Conservation (phyloP, 2,329 filamentous ascomycete genomes). For the Corynespora cassiicola region DNA sequence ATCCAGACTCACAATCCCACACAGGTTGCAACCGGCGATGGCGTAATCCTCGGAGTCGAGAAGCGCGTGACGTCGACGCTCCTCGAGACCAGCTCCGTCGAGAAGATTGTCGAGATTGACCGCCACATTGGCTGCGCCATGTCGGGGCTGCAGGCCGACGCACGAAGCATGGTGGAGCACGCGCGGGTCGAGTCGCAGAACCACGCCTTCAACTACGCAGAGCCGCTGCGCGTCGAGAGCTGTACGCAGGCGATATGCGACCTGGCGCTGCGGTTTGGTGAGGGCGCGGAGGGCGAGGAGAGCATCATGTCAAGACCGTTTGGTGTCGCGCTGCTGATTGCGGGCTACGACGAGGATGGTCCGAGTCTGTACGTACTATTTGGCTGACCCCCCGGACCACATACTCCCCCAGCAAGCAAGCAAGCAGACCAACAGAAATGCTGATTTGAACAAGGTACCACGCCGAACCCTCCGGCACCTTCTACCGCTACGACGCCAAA, state of each 20-base stretch:
- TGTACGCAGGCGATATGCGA: slow-evolving; percentile 99
- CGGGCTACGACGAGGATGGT: slow-evolving; percentile 95
- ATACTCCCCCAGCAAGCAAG: too few relatives aligned
- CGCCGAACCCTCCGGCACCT: slow-evolving; percentile 95
- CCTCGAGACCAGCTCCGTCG: slow-evolving; percentile 95
- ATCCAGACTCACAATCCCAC: slow-evolving; percentile 21
- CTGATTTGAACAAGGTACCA: slow-evolving; percentile 73
- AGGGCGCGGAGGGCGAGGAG: slow-evolving; percentile 96
- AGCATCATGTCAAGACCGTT: slow-evolving; percentile 98
- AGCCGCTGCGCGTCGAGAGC: slow-evolving; percentile 92
- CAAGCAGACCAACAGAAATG: too few relatives aligned
- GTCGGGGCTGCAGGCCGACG: slow-evolving; percentile 96
- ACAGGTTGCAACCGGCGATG: slow-evolving; percentile 86
- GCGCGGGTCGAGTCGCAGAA: slow-evolving; percentile 97
- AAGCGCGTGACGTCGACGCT: slow-evolving; percentile 98
- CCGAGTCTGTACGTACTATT: slow-evolving; percentile 81
- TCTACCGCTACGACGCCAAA: slow-evolving; percentile 99
- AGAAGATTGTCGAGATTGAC: slow-evolving; percentile 99
- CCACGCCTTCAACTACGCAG: slow-evolving; percentile 97
- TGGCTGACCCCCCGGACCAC: too few relatives aligned
- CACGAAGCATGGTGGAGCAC: slow-evolving; percentile 97
- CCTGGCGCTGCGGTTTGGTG: slow-evolving; percentile 91
- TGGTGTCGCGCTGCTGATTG: slow-evolving; percentile 94
- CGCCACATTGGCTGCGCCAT: slow-evolving; percentile 98
- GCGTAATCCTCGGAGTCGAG: slow-evolving; percentile 95